These are phyloP conservation scores for Exserohilum turcica DNA, from an alignment of 2,329 filamentous ascomycete genomes.

Conservation along the genomic window DNA sequence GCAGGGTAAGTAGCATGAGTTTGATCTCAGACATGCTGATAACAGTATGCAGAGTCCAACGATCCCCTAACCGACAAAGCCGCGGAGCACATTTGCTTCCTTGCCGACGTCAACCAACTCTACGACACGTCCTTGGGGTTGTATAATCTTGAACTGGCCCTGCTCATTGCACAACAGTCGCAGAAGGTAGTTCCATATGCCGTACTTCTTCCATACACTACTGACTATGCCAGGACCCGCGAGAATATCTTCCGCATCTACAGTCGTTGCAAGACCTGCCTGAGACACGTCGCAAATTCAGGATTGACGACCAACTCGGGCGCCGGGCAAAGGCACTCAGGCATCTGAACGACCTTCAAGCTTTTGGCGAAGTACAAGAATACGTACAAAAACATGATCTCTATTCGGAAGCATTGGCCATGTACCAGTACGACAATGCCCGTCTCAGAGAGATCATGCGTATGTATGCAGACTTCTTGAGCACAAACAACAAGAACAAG, in stretches of 20 bases:
- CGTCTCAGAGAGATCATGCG: slow-evolving; percentile 71
- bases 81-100: slow-evolving; percentile 95
- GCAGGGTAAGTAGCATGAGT: slow-evolving; percentile 47
- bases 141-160: slow-evolving; percentile 86
- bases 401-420: slow-evolving; percentile 74
- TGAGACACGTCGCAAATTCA: slow-evolving; percentile 72
- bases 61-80: slow-evolving; percentile 75
- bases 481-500: slow-evolving; percentile 74
- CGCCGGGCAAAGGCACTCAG: slow-evolving; percentile 76
- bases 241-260: slow-evolving; percentile 94
- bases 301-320: slow-evolving; percentile 86
- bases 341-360: slow-evolving; percentile 74
- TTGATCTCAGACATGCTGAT: neutral
- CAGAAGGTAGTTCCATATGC: slow-evolving; percentile 64
- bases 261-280: slow-evolving; percentile 80
- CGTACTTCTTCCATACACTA: neutral
- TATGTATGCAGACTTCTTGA: slow-evolving; percentile 79
- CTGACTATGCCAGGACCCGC: slow-evolving; percentile 65
- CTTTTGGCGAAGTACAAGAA: slow-evolving; percentile 75
- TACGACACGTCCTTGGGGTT: slow-evolving; percentile 90
- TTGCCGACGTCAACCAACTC: slow-evolving; percentile 88
- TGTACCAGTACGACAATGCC: slow-evolving; percentile 80
- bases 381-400: slow-evolving; percentile 82
- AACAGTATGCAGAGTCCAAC: slow-evolving; percentile 45
- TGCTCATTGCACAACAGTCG: slow-evolving; percentile 92